A percentile compares a stretch with the other conserved stretches of the same genome.
Conservation (phyloP, 768 basidiomycete genomes). For the Russula brevipes region DNA sequence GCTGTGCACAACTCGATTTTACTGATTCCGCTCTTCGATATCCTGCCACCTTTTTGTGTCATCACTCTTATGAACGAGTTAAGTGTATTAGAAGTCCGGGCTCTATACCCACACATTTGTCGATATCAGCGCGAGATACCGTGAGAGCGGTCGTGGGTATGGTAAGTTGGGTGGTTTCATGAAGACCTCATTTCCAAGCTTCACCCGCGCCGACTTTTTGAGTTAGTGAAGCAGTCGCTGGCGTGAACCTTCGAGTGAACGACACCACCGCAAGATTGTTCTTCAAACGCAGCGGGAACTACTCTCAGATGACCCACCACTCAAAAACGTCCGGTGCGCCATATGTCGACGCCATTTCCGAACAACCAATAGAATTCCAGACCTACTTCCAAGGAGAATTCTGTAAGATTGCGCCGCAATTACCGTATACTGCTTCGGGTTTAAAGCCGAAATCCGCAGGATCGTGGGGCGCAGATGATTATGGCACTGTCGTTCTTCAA, state of each 20-base stretch:
- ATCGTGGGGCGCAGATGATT: not conserved
- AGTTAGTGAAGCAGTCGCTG: not conserved
- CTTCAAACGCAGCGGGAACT: not conserved
- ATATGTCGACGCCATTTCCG: not conserved
- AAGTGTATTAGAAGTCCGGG: not conserved
- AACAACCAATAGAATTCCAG: not conserved
- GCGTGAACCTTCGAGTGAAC: not conserved
- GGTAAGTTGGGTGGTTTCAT: not conserved
- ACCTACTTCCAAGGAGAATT: not conserved
- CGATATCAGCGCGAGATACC: not conserved
- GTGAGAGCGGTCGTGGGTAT: not conserved
- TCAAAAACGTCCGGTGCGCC: not conserved
- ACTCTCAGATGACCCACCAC: too few species aligned
- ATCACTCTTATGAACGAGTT: not conserved
- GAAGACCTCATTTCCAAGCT: not conserved
- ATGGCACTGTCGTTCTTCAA: not conserved
- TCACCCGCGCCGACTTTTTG: not conserved
- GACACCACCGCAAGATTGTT: not conserved
- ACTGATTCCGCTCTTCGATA: not conserved
- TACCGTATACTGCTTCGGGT: constrained; percentile 3
- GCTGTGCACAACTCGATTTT: not conserved
- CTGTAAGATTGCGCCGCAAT: not conserved
- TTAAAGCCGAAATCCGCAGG: not conserved
- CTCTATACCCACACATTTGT: not conserved
- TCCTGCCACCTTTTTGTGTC: not conserved